Conservation (phyloP, 2,329 filamentous ascomycete genomes). For the Fusarium sp. region DNA sequence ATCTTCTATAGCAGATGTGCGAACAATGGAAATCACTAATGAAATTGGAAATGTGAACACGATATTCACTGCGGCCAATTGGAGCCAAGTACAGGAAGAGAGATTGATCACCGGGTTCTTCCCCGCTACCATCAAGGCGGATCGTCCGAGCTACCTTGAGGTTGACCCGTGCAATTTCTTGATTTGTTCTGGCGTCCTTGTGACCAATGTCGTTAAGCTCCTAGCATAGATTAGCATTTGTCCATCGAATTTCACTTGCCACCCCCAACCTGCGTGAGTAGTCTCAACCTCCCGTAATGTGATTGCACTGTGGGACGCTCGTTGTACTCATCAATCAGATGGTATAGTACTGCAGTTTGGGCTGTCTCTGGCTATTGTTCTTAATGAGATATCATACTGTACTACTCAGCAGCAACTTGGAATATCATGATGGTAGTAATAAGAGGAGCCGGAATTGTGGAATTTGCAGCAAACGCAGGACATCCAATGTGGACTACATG, state of each 20-base stretch:
- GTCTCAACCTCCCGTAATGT: background rate
- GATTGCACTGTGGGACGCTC: slow-evolving; percentile 3
- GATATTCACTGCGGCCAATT: too few relatives aligned
- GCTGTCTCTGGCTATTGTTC: too few relatives aligned
- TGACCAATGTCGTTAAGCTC: background rate
- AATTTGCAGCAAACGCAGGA: too few relatives aligned
- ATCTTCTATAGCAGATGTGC: background rate
- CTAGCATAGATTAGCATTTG: background rate
- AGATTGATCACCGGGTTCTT: too few relatives aligned
- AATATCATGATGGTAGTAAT: too few relatives aligned
- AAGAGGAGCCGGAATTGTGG: too few relatives aligned
- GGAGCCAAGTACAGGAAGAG: too few relatives aligned
- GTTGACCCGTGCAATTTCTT: background rate
- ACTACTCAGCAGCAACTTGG: too few relatives aligned
- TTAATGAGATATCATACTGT: too few relatives aligned
- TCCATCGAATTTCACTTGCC: rapidly evolving
- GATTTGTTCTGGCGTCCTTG: background rate
- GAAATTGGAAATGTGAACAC: background rate
- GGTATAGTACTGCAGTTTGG: too few relatives aligned
- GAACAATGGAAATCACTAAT: background rate
- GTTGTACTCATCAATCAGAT: background rate
- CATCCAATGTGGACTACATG: too few relatives aligned
- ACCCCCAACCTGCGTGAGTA: slow-evolving; percentile 5
- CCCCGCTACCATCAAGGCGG: background rate
- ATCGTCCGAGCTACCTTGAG: background rate